These are phyloP conservation scores for Xerocomus cyaneibrunnescens DNA, from an alignment of 1,284 basidiomycete genomes.

Conservation along the genomic window DNA sequence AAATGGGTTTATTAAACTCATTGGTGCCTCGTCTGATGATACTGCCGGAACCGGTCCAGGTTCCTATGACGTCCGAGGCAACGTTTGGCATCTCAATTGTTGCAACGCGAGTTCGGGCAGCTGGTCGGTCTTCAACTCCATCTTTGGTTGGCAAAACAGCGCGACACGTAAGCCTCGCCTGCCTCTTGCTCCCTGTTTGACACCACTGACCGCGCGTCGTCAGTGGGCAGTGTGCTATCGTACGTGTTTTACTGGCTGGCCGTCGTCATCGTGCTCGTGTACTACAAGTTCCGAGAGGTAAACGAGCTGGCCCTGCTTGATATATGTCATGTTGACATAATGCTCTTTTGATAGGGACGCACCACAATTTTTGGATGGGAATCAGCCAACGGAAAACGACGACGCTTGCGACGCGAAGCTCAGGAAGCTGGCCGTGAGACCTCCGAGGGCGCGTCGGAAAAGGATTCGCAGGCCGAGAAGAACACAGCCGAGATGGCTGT, in stretches of 20 bases:
- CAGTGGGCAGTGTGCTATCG: conserved; percentile 65
- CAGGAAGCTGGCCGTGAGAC: background rate
- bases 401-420: conserved; percentile 27
- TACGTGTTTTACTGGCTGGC: conserved; percentile 84
- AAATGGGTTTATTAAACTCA: conserved; percentile 64
- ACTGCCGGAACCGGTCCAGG: conserved; percentile 78
- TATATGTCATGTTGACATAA: background rate
- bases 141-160: conserved; percentile 77
- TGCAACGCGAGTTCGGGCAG: conserved; percentile 70
- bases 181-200: background rate
- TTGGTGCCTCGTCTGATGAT: conserved; percentile 80
- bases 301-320: background rate
- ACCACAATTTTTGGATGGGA: conserved; percentile 45
- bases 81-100: conserved; percentile 86
- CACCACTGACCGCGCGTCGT: background rate
- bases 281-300: conserved; percentile 70
- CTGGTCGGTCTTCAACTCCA: conserved; percentile 74
- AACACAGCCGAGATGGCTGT: too few relatives aligned
- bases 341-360: conserved; percentile 37
- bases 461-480: conserved; percentile 2
- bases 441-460: background rate
- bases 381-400: conserved; percentile 41
- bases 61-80: conserved; percentile 74
- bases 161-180: conserved; percentile 47
- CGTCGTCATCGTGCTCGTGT: conserved; percentile 60